These are phyloP conservation scores for Pseudoturritis turrita DNA, from an alignment of 345 rosid species.

Conservation along the genomic window DNA sequence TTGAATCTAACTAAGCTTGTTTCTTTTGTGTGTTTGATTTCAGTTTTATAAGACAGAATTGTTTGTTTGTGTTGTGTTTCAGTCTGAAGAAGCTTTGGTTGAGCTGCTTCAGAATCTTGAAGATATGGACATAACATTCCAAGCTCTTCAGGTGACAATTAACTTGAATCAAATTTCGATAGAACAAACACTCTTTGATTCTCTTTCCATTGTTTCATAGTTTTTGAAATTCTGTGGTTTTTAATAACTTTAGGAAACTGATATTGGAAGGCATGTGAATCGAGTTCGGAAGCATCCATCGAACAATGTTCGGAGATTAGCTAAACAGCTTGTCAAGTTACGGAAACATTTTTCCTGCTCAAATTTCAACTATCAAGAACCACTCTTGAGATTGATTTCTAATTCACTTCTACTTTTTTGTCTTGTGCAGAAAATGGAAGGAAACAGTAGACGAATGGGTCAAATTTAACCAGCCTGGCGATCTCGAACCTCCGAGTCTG, in stretches of 20 bases:
- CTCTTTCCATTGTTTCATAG: neutral
- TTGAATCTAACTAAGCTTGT: neutral
- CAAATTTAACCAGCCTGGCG: constrained; percentile 72
- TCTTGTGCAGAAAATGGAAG: constrained; percentile 81
- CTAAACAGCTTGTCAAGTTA: constrained; percentile 75
- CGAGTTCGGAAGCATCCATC: constrained; percentile 70
- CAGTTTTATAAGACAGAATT: neutral
- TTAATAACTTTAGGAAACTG: constrained; percentile 21
- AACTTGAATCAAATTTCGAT: neutral
- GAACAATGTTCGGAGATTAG: constrained; percentile 65
- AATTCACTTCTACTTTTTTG: neutral
- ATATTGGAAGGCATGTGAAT: constrained; percentile 47
- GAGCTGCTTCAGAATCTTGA: constrained; percentile 93
- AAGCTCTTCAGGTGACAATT: constrained; percentile 68
- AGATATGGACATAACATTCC: constrained; percentile 92
- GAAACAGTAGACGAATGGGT: constrained; percentile 95
- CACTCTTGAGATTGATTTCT: neutral
- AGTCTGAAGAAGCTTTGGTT: constrained; percentile 86
- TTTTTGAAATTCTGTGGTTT: neutral
- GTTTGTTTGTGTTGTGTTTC: constrained; percentile 21
- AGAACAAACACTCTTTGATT: neutral
- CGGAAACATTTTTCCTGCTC: neutral
- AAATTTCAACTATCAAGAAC: neutral
- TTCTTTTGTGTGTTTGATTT: neutral
- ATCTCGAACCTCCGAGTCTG: constrained; percentile 57